Conservation (phyloP, 371 early-diverging fungal genomes). For the Batkoa obscura region DNA sequence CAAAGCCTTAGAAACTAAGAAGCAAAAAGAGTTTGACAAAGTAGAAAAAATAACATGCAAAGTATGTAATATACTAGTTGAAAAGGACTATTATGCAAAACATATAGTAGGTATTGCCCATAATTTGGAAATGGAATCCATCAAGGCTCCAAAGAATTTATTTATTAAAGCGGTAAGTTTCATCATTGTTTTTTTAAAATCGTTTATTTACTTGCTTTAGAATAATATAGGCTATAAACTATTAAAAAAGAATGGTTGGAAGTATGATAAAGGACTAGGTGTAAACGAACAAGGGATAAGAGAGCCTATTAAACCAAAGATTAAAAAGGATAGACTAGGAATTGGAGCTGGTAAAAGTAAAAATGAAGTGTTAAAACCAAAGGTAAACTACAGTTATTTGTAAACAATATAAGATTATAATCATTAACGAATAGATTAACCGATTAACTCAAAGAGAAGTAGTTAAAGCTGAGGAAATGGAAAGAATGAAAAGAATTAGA, state of each 20-base stretch:
- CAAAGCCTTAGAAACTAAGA: too few species aligned
- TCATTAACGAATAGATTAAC: too few species aligned
- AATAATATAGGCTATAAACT: slow-evolving; percentile 6
- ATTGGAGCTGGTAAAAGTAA: too few species aligned
- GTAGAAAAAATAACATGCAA: too few species aligned
- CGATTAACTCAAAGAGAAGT: too few species aligned
- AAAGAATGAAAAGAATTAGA: too few species aligned
- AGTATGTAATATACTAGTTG: neutral
- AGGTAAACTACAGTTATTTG: neutral
- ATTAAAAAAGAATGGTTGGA: slow-evolving; percentile 6
- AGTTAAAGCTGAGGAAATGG: too few species aligned
- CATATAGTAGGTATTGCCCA: neutral
- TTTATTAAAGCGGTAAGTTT: neutral
- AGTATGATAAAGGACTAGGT: slow-evolving; percentile 8
- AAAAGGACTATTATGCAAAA: neutral
- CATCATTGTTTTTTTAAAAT: too few species aligned
- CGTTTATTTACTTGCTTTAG: neutral
- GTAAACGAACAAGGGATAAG: slow-evolving; percentile 7
- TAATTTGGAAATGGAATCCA: neutral
- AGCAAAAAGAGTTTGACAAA: too few species aligned
- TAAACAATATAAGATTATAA: neutral
- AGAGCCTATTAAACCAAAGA: slow-evolving; percentile 1
- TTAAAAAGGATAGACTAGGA: slow-evolving; percentile 3
- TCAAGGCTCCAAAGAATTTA: neutral
- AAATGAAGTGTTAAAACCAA: neutral